Percentiles rank a stretch among this genome's conserved stretches.
These are phyloP conservation scores for Claviceps citrina DNA, from an alignment of 2,329 filamentous ascomycete genomes.

Conservation along the genomic window DNA sequence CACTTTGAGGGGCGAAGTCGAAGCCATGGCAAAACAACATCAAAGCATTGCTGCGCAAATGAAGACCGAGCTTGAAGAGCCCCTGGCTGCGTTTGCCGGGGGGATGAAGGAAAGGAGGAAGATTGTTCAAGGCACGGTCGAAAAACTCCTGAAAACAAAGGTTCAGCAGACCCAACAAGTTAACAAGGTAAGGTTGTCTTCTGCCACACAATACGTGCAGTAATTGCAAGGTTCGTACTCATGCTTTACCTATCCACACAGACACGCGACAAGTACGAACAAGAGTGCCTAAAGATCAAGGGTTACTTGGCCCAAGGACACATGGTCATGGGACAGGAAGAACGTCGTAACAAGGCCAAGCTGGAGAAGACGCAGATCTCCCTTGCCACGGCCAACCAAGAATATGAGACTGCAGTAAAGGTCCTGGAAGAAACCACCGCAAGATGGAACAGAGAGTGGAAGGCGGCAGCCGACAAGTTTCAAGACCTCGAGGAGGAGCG, in stretches of 20 bases:
- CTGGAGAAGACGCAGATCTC: conserved; percentile 97
- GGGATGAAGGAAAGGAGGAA: conserved; percentile 94
- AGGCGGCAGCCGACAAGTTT: conserved; percentile 94
- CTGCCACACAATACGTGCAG: neutral
- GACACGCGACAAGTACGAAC: conserved; percentile 88
- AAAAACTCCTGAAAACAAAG: conserved; percentile 87
- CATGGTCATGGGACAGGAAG: conserved; percentile 99
- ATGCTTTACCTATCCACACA: conserved; percentile 17
- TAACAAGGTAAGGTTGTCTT: conserved; percentile 55
- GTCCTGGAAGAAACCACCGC: conserved; percentile 86
- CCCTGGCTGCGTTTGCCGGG: conserved; percentile 76
- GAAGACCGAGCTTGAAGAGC: conserved; percentile 91
- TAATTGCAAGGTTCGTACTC: neutral
- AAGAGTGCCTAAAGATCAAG: conserved; percentile 96
- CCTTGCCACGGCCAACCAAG: conserved; percentile 74
- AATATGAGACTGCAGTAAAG: conserved; percentile 90
- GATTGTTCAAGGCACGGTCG: conserved; percentile 85
- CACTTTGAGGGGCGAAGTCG: conserved; percentile 73
- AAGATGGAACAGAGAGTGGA: conserved; percentile 97
- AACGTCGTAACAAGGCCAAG: conserved; percentile 96
- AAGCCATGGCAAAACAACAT: conserved; percentile 88
- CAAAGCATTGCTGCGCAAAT: conserved; percentile 82
- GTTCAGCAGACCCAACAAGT: conserved; percentile 78
- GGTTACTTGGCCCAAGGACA: conserved; percentile 96
- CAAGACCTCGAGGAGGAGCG: conserved; percentile 96